phyloP scores from a whole-genome alignment of 2,329 filamentous ascomycete species.

The Beauveria brongniartii region DNA sequence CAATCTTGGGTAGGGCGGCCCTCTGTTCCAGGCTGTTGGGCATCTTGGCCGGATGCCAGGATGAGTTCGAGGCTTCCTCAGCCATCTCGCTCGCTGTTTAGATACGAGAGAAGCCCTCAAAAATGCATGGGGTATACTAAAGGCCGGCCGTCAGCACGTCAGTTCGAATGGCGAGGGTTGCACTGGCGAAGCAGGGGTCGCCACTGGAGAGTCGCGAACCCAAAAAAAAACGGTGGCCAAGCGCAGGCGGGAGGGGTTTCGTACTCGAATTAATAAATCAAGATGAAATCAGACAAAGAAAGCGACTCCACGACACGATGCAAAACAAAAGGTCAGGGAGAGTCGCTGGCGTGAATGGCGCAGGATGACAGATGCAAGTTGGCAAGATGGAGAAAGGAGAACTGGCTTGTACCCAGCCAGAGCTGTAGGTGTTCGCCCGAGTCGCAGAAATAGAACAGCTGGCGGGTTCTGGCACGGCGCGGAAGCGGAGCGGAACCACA shows the following conservation, averaged over 20 bases:
- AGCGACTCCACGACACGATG: background rate
- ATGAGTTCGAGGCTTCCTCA: slow-evolving; percentile 26
- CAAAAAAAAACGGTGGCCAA: background rate
- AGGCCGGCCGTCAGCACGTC: slow-evolving; percentile 2
- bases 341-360: slow-evolving; percentile 6
- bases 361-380: slow-evolving; percentile 9
- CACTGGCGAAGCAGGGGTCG: background rate
- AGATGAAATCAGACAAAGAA: background rate
- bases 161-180: background rate
- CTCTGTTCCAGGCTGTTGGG: slow-evolving; percentile 21
- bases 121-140: slow-evolving; percentile 11
- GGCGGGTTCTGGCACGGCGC: background rate
- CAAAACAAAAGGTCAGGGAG: background rate
- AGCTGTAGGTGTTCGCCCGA: slow-evolving; percentile 2
- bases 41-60: slow-evolving; percentile 35
- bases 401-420: slow-evolving; percentile 2
- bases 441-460: background rate
- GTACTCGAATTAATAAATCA: background rate
- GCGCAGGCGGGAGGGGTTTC: background rate
- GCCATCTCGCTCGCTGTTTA: slow-evolving; percentile 23
- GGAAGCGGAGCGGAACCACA: slow-evolving; percentile 4
- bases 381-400: slow-evolving; percentile 11
- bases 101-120: slow-evolving; percentile 8
- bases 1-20: background rate
- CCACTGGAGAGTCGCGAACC: background rate